These are phyloP conservation scores for Rossbeevera mucosa DNA, from an alignment of 768 basidiomycete genomes.

Conservation along the genomic window DNA sequence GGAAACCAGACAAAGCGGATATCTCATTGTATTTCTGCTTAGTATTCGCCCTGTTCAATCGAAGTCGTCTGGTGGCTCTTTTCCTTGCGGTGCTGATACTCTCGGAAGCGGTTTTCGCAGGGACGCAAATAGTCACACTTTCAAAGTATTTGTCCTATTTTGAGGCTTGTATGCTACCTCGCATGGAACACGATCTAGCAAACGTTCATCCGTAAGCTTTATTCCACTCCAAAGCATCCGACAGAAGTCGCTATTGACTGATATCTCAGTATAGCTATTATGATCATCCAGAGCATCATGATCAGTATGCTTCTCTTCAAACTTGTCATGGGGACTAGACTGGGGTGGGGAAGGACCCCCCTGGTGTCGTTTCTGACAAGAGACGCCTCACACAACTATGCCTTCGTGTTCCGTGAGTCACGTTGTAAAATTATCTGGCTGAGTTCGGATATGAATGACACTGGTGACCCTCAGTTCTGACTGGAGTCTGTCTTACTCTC, in stretches of 20 bases:
- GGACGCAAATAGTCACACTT: constrained; percentile 19
- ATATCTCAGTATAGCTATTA: constrained; percentile 7
- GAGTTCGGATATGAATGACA: not conserved
- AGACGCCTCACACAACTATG: constrained; percentile 45
- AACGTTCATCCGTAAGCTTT: constrained; percentile 15
- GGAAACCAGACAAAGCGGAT: not conserved
- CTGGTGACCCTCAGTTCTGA: constrained; percentile 5
- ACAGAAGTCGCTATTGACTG: not conserved
- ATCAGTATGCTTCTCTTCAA: constrained; percentile 38
- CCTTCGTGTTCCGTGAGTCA: constrained; percentile 36
- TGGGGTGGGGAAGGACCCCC: constrained; percentile 40
- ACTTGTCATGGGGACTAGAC: constrained; percentile 31
- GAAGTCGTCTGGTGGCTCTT: constrained; percentile 25
- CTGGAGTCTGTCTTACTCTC: not conserved
- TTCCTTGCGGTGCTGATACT: constrained; percentile 11
- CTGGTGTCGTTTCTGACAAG: constrained; percentile 38
- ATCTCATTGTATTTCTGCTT: not conserved
- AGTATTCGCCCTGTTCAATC: constrained; percentile 34
- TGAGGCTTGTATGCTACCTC: constrained; percentile 26
- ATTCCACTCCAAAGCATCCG: not conserved
- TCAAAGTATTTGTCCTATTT: not conserved
- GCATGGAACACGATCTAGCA: not conserved
- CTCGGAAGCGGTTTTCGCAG: constrained; percentile 15
- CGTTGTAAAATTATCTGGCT: not conserved
- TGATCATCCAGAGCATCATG: constrained; percentile 35